Conservation (phyloP, 805 yeast genomes). For the Pichia deserticola region DNA sequence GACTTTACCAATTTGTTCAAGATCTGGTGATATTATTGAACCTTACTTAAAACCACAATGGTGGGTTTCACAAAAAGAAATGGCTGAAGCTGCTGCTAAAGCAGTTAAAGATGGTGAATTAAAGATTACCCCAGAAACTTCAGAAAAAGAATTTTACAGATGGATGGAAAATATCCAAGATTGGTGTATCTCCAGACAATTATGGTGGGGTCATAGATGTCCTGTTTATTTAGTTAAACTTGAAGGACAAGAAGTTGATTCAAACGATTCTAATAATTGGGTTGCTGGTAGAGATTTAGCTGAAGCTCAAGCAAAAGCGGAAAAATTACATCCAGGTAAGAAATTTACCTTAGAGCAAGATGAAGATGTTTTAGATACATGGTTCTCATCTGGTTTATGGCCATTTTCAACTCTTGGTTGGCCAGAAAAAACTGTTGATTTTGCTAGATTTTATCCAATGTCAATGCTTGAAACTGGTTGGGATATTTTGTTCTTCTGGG, state of each 20-base stretch:
- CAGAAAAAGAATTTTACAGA: slow-evolving; percentile 88
- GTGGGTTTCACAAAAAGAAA: slow-evolving; percentile 92
- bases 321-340: slow-evolving; percentile 58
- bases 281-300: slow-evolving; percentile 77
- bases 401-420: slow-evolving; percentile 95
- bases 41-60: slow-evolving; percentile 97
- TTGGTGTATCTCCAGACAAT: slow-evolving; percentile 96
- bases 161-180: slow-evolving; percentile 97
- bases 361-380: slow-evolving; percentile 96
- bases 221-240: slow-evolving; percentile 86
- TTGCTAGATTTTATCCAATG: slow-evolving; percentile 79
- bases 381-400: slow-evolving; percentile 99
- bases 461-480: slow-evolving; percentile 96
- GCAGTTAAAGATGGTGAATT: slow-evolving; percentile 81
- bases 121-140: slow-evolving; percentile 76
- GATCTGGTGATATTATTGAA: slow-evolving; percentile 96
- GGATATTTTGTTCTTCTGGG: slow-evolving; percentile 99
- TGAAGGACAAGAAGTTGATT: slow-evolving; percentile 64
- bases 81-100: slow-evolving; percentile 80
- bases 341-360: slow-evolving; percentile 82
- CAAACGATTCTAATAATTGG: slow-evolving; percentile 69
- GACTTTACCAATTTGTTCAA: slow-evolving; percentile 89
- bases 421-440: slow-evolving; percentile 74
- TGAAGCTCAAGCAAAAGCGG: slow-evolving; percentile 84
- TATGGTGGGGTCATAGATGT: slow-evolving; percentile 96